Base-by-base conservation (phyloP, 2,329 filamentous ascomycete species). In the Botryotinia narcissicola region DNA sequence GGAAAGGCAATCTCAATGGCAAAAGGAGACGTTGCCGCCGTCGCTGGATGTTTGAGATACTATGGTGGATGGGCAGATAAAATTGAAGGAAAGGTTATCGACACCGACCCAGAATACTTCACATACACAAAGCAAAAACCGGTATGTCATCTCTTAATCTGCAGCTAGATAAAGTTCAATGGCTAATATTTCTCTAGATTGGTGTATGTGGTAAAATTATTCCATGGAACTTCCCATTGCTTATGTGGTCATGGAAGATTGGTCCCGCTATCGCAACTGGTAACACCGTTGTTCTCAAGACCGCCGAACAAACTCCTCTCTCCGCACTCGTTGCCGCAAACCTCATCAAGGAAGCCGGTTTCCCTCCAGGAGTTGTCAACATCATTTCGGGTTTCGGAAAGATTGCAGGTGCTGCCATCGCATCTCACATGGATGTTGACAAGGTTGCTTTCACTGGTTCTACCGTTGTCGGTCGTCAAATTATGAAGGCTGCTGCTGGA, bases 1-100 rank as follows among this genome's bases (percentile, higher is more conserved):
- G 95, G 92, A 83, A 96, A 96, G 88, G 90, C 92, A 76, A 88
- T 94, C 82, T 86, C 81, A 80, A 89, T 93, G 88, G 91, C 93
- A 75, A 92, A 90, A 81, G 92, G 90, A 54, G 94, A 97, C 81
- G 87, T 97, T 60, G 85, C 83, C 72, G 87, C 89, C 78, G 90
- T 91, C 74, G 86, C 89, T 77, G 90, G 87, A 80, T 91, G 88
- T 84, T 83, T 98, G 80, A 90, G 94, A 83, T 98, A 95, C 86
- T 96, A 95, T 81, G 91, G 87, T 79, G 91, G 91, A 73, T 92
- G 89, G 87, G 90, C 90, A 75, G 91, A 93, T 84, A 93, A 93
- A 86, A 87, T 92, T 77, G 85, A 87, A 76, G 91, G 91, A 78
- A 90, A 91, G 83, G 88, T 91, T 71, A 87, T 92, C 76, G 89